Conservation (phyloP, 2,329 filamentous ascomycete genomes). For the Aspergillus tamarii region DNA sequence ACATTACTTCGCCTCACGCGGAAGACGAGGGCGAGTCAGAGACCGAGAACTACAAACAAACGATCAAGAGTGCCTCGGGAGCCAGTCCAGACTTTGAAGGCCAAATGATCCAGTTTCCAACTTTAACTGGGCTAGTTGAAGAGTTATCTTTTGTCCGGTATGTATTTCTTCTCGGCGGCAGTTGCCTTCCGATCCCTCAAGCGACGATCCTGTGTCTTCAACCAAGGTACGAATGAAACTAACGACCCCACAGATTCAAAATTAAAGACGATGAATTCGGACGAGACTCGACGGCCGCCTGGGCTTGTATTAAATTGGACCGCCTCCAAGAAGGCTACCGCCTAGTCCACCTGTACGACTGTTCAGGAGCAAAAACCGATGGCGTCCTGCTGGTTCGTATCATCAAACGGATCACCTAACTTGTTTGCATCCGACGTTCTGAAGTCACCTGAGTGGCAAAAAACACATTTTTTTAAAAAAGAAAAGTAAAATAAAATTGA, state of each 20-base stretch:
- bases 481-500: neutral
- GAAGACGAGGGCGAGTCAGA: constrained; percentile 49
- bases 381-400: constrained; percentile 76
- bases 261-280: constrained; percentile 84
- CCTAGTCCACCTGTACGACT: constrained; percentile 75
- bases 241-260: constrained; percentile 64
- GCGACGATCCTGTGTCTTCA: neutral
- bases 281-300: constrained; percentile 77
- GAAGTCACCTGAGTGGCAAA: neutral
- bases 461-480: no score
- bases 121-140: constrained; percentile 62
- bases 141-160: constrained; percentile 75
- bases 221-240: neutral
- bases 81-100: constrained; percentile 68
- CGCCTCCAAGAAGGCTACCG: constrained; percentile 75
- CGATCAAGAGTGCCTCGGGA: constrained; percentile 59
- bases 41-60: constrained; percentile 58
- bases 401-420: constrained; percentile 54
- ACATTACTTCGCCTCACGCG: constrained; percentile 47
- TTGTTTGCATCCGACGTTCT: neutral
- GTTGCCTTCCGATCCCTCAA: neutral
- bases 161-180: constrained; percentile 37
- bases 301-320: constrained; percentile 87
- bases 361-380: constrained; percentile 65
- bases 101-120: constrained; percentile 61